Percentiles rank a stretch among this genome's conserved stretches.
Conservation (phyloP, 768 basidiomycete genomes). For the Mrakia blollopis region DNA sequence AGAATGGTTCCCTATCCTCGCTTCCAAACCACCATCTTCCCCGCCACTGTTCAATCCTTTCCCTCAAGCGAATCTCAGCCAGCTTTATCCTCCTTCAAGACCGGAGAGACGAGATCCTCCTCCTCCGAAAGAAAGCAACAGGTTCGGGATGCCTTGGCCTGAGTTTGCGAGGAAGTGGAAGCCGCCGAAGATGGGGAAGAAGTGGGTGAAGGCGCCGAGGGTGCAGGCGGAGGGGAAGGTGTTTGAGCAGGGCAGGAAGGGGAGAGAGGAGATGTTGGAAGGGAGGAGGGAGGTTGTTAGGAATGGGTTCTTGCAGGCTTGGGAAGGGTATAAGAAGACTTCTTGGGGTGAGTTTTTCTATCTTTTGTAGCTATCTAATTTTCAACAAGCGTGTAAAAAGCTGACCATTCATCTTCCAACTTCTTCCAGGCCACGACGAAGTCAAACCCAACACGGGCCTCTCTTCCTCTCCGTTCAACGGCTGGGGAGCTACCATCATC, state of each 20-base stretch:
- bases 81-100: constrained; percentile 18
- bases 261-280: constrained; percentile 19
- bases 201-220: not conserved
- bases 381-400: not conserved
- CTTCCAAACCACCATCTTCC: not conserved
- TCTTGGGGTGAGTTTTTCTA: constrained; percentile 33
- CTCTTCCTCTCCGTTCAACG: constrained; percentile 37
- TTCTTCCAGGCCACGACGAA: constrained; percentile 37
- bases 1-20: not conserved
- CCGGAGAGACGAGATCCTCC: not conserved
- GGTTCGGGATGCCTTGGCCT: not conserved
- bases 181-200: not conserved
- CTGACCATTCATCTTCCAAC: not conserved
- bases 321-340: constrained; percentile 35
- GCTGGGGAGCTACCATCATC: constrained; percentile 41
- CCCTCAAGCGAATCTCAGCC: not conserved
- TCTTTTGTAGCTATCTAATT: too few species aligned
- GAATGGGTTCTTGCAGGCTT: constrained; percentile 36
- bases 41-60: constrained; percentile 3
- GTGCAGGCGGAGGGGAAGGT: not conserved
- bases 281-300: constrained; percentile 34
- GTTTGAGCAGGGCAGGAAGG: not conserved
- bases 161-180: constrained; percentile 11
- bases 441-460: constrained; percentile 33
- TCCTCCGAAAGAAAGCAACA: too few species aligned